phyloP scores from a whole-genome alignment of 257 asterid genomes.

The Marsdenia floribunda region DNA sequence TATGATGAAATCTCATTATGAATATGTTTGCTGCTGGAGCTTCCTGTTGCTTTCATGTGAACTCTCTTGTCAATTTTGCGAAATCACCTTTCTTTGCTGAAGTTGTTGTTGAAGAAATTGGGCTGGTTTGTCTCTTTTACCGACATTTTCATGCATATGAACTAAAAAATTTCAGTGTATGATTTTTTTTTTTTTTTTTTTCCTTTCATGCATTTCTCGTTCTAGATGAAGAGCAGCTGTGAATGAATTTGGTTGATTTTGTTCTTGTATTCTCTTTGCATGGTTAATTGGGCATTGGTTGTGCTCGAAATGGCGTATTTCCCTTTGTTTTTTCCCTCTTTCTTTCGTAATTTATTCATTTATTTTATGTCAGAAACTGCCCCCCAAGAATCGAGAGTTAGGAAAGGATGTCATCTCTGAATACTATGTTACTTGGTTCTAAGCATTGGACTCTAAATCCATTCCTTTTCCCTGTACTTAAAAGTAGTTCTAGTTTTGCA shows the following conservation, averaged over 20 bases:
- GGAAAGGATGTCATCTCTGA: slow-evolving; percentile 9
- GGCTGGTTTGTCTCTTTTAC: background rate
- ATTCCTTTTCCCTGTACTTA: background rate
- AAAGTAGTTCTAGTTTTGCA: background rate
- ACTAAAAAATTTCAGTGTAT: background rate
- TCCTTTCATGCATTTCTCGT: background rate
- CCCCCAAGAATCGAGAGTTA: background rate
- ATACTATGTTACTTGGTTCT: background rate
- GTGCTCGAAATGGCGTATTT: background rate
- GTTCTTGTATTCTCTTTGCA: background rate
- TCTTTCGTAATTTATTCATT: background rate
- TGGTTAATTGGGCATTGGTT: background rate
- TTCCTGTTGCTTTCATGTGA: background rate
- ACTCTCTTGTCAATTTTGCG: background rate
- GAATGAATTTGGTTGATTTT: background rate
- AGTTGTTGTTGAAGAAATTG: background rate
- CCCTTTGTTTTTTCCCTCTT: background rate
- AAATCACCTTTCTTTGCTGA: background rate
- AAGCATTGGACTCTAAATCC: background rate
- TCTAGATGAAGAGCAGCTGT: background rate
- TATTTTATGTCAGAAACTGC: background rate
- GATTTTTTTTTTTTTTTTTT: too few species aligned
- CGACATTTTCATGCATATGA: background rate
- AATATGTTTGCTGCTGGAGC: background rate
- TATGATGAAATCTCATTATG: background rate